Conservation (phyloP, 2,329 filamentous ascomycete species). For the Sphaerostilbella broomeana region DNA sequence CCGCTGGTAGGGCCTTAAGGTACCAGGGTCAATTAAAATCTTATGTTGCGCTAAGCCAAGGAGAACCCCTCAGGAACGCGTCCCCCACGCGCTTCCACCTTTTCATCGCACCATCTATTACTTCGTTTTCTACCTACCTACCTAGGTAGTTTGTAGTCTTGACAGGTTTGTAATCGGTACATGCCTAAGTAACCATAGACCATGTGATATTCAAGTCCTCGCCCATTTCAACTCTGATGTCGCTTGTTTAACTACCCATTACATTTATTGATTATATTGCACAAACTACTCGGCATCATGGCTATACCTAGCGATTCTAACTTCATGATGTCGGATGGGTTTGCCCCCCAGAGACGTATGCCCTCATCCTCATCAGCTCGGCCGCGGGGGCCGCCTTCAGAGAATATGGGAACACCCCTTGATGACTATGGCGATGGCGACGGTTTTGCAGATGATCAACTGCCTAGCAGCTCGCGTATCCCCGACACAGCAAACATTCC, state of each 20-base stretch:
- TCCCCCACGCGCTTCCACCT: constrained; percentile 18
- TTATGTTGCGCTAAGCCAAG: constrained; percentile 21
- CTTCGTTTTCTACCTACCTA: no score
- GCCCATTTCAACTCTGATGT: neutral
- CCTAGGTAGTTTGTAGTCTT: no score
- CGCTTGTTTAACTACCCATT: neutral
- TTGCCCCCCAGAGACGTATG: constrained; percentile 37
- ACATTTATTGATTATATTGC: no score
- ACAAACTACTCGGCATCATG: constrained; percentile 28
- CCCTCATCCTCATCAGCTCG: constrained; percentile 47
- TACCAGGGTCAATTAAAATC: constrained; percentile 33
- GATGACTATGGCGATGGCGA: constrained; percentile 56
- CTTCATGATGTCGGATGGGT: constrained; percentile 50
- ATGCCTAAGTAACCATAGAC: no score
- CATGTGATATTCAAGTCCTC: no score
- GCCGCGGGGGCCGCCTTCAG: constrained; percentile 55
- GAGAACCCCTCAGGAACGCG: constrained; percentile 27
- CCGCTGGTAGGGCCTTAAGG: neutral
- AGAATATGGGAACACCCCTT: constrained; percentile 53
- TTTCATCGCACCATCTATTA: no score
- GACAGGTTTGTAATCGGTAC: no score
- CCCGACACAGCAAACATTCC: constrained; percentile 51
- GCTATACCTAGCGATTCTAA: constrained; percentile 50
- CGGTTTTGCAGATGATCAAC: constrained; percentile 58
- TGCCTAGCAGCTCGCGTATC: constrained; percentile 45